Percentiles rank a stretch among this genome's conserved stretches.
Conservation (phyloP, 768 basidiomycete species). For the Termitomyces titanicus region DNA sequence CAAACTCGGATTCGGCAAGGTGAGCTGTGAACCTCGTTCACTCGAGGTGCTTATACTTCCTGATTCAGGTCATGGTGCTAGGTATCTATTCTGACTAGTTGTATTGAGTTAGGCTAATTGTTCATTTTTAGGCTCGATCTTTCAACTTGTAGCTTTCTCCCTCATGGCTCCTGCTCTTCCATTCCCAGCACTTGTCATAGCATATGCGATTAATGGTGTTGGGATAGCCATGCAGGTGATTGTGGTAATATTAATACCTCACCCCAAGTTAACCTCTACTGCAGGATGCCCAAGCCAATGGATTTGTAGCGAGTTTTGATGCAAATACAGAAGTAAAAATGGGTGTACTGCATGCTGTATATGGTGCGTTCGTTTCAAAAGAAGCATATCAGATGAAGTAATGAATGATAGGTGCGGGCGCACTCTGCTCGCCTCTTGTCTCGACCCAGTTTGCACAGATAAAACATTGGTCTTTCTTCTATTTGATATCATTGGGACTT, state of each 20-base stretch:
- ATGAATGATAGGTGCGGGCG: conserved; percentile 50
- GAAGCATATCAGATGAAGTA: neutral
- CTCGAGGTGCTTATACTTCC: neutral
- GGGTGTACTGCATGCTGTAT: conserved; percentile 64
- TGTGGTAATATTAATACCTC: neutral
- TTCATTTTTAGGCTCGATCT: conserved; percentile 30
- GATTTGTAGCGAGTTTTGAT: conserved; percentile 58
- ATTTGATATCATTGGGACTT: conserved; percentile 63
- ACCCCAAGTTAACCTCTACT: neutral
- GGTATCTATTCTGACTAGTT: conserved; percentile 9
- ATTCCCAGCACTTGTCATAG: conserved; percentile 49
- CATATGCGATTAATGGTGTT: conserved; percentile 24
- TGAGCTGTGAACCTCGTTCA: conserved; percentile 10
- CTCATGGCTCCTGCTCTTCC: conserved; percentile 46
- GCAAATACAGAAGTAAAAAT: conserved; percentile 58
- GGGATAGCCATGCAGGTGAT: conserved; percentile 32
- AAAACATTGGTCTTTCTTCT: conserved; percentile 74
- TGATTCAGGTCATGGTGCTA: conserved; percentile 20
- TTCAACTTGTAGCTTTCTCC: conserved; percentile 41
- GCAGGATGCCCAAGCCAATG: conserved; percentile 71
- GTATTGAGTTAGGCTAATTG: neutral
- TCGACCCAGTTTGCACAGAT: conserved; percentile 76
- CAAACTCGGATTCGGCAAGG: conserved; percentile 29
- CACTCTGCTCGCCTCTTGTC: conserved; percentile 66
- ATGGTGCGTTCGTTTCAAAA: conserved; percentile 35